Evolutionary conservation across 768 basidiomycete species (phyloP).

Genomic region (Udeniomyces megalosporus): DNA sequence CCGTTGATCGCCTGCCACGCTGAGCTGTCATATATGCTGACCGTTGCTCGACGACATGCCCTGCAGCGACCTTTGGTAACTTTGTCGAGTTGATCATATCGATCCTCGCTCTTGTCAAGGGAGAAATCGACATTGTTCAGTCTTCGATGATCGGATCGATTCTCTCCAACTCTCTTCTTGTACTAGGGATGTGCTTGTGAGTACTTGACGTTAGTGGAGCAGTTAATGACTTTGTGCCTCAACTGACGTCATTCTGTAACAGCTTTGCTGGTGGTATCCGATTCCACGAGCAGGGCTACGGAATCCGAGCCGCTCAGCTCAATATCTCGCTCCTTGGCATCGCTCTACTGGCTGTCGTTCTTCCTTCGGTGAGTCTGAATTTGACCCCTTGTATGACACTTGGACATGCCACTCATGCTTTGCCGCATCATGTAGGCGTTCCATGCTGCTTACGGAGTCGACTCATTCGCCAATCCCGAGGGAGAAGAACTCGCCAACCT

Average conservation of each 20-base stretch:
- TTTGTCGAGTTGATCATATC: constrained; percentile 13
- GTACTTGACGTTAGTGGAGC: not conserved
- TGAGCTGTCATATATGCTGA: too few relatives aligned
- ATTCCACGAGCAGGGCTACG: constrained; percentile 16
- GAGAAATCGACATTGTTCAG: constrained; percentile 14
- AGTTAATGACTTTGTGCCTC: not conserved
- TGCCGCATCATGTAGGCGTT: not conserved
- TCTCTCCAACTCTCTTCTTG: constrained; percentile 14
- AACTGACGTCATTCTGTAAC: not conserved
- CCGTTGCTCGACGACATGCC: not conserved
- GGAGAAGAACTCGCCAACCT: not conserved
- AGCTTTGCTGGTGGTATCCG: constrained; percentile 13
- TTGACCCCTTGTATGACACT: too few relatives aligned
- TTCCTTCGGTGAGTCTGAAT: not conserved
- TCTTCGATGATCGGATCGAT: constrained; percentile 14
- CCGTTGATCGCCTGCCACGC: not conserved
- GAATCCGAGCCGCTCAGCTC: constrained; percentile 14
- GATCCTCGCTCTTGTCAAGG: constrained; percentile 15
- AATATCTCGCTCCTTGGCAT: constrained; percentile 15
- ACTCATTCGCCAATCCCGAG: not conserved
- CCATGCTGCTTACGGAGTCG: not conserved
- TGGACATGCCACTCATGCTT: too few relatives aligned
- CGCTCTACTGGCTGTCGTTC: constrained; percentile 5
- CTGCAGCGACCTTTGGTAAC: constrained; percentile 11
- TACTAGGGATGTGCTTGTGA: constrained; percentile 11